Conservation (phyloP, 129 eudicot species). For the Lactuca sativa region DNA sequence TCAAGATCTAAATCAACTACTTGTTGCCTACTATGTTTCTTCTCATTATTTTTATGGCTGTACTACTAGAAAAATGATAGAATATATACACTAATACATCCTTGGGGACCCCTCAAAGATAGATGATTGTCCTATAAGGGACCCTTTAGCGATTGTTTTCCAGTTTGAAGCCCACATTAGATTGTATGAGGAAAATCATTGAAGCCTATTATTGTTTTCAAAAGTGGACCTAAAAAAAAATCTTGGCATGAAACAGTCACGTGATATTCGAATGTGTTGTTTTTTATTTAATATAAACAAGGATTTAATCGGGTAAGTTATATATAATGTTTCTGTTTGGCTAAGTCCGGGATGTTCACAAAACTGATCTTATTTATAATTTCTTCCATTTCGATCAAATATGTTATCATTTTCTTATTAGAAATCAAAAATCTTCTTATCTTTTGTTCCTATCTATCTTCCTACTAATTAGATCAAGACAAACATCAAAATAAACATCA, state of each 20-base stretch:
- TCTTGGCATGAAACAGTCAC: neutral
- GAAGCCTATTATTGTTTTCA: slow-evolving; percentile 25
- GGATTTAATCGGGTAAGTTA: too few relatives aligned
- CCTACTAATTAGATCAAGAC: too few relatives aligned
- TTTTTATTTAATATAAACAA: too few relatives aligned
- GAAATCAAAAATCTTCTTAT: too few relatives aligned
- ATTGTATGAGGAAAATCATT: slow-evolving; percentile 20
- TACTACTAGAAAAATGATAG: slow-evolving; percentile 2
- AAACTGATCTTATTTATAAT: too few relatives aligned
- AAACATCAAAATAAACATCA: too few relatives aligned
- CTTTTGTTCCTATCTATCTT: too few relatives aligned
- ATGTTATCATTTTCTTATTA: too few relatives aligned
- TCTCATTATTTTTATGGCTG: slow-evolving; percentile 12
- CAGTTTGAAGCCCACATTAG: slow-evolving; percentile 32
- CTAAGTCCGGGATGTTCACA: too few relatives aligned
- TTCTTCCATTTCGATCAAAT: too few relatives aligned
- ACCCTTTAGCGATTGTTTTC: slow-evolving; percentile 23
- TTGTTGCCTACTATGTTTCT: slow-evolving; percentile 22
- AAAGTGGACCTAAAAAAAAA: slow-evolving; percentile 1
- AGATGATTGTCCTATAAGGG: slow-evolving; percentile 26
- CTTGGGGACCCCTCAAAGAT: slow-evolving; percentile 19
- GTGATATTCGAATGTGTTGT: neutral
- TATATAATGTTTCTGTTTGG: too few relatives aligned
- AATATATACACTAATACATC: neutral
- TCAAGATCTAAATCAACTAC: slow-evolving; percentile 35